Evolutionary conservation across 768 basidiomycete species (phyloP), one percentile per base, ranked within the genome.

Genomic region (Candolleomyces eurysporus): DNA sequence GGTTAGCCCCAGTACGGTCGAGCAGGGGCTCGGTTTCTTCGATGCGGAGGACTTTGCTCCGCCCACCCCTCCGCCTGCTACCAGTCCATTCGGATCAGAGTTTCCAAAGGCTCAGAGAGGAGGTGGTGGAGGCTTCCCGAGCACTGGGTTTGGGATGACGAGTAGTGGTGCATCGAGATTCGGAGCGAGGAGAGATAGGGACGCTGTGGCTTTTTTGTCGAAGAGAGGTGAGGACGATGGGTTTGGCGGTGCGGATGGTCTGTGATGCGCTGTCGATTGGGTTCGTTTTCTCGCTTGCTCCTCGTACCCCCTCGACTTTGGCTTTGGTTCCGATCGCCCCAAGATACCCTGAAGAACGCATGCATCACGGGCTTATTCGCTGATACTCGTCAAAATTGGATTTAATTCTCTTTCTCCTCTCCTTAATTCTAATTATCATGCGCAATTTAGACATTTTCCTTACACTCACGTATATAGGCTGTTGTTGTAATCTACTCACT

Each of bases 11-110:
- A 73, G 63, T 67, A 77, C 72, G 40, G 64, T 70, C 59, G 69
- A 71, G 54, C 73, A 71, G 11, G 72, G 73, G 0, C 67, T 64
- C 40, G 74, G 73, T 14, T 73, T 72, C 58, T 80, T 79, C 56
- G 77, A 78, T 50, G 68, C 71, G 43, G 70, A 73, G 56, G 68
- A 77, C 14, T 72, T 59, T n/a, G 31, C 45, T 40, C 32, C 58
- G 26, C 32, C 4, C 17, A 26, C 40, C 17, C 39, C 22, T 19
- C 46, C 31, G 22, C 36, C 36, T 36, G 36, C 11, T 36, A 1
- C 36, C 36, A 36, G 36, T 11, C 36, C 36, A 11, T 36, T 36
- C 36, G 36, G 6, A 36, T 36, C 36, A 6, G 36, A 36, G 36
- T 36, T 36, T 11, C 11, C 5, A 1, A 30, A 26, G n/a, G 52